Base-by-base conservation (phyloP, 2,329 filamentous ascomycete species). In the Cordyceps tenuipes region DNA sequence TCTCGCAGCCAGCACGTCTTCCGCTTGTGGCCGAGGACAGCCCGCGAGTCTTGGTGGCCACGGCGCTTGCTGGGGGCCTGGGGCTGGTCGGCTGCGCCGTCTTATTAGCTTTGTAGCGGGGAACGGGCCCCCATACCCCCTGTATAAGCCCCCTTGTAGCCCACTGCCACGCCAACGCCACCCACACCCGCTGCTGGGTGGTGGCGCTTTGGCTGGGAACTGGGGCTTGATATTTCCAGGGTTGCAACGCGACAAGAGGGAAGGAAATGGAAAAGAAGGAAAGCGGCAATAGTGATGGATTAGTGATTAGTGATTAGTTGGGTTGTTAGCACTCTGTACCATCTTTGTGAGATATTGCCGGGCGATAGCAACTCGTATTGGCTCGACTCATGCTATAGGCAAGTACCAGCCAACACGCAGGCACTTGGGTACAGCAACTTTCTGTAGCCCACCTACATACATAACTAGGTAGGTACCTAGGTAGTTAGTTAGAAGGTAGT, bases 1-100 rank as follows among this genome's bases (percentile, higher is more conserved):
- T 5, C n/a, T 43, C 7, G 34, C 34, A 36, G 23, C 23, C 23
- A 23, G 23, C 23, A 23, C 3, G 34, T 43, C 39, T 43, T n/a
- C 39, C 13, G 39, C 7, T 7, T 47, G 41, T 56, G 29, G 53
- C 29, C 47, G 53, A 56, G n/a, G n/a, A 12, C 9, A 8, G 7
- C 23, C 53, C 17, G 53, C 41, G 29, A 43, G 53, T 36, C 41
- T 47, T 43, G 21, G 12, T 46, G 53, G 26, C 43, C 53, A 43
- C 53, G 26, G 53, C 53, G 53, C 53, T 56, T 56, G 53, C 53
- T 56, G 29, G 53, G 29, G 41, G 29, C 9, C 29, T 47, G 29
- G 13, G 47, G 53, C 47, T 56, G 53, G 53, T 56, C 29, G 10
- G 53, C n/a, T 15, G 13, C 5, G 39, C 6, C 52, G 15, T 29